Evolutionary conservation across 306 rosid species (phyloP), one percentile per base, ranked within the genome.

Genomic region (Glycyrrhiza uralensis): DNA sequence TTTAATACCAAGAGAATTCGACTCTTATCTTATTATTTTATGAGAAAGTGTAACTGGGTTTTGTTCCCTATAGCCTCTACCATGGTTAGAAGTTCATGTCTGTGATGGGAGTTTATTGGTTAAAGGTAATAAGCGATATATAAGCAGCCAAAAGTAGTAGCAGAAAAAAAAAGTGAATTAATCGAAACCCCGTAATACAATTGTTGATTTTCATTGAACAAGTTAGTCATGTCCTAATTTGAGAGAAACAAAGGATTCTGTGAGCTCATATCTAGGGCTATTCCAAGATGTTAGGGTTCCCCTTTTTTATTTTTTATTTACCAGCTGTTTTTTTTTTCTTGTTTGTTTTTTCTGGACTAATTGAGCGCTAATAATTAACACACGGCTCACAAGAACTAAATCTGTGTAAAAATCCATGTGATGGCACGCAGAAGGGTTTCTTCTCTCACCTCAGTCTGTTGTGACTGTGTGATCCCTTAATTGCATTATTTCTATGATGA

Each of bases 31-130:
- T 58, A 66, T n/a, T 75, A 86, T 85, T 90, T 85, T 74, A 82
- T 82, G 87, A 60, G 60, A 56, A 83, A 75, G 74, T 76, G 44
- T 18, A 57, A 35, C 78, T 76, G 85, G 86, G 79, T 80, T 82
- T 82, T 58, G 79, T 18, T 69, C 75, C 33, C 18, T 63, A 15
- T 46, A 59, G 18, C 41, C 28, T 61, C 74, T 24, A 33, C 29
- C 33, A 30, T 52, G 71, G 24, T 22, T 28, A 46, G 15, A 57
- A 60, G 3, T 54, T 32, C 28, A 65, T 51, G 6, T 44, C 10
- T 36, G 49, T 59, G 61, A 66, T 22, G 62, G 7, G 47, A 47
- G 52, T 64, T 39, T 46, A 7, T 38, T 19, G 18, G 41, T 45
- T n/a, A 20, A 29, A 19, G 46, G 63, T 61, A 63, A 65, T 61